Evolutionary conservation across 2,329 filamentous ascomycete species (phyloP).

Genomic region (Pseudogymnoascus destructans): DNA sequence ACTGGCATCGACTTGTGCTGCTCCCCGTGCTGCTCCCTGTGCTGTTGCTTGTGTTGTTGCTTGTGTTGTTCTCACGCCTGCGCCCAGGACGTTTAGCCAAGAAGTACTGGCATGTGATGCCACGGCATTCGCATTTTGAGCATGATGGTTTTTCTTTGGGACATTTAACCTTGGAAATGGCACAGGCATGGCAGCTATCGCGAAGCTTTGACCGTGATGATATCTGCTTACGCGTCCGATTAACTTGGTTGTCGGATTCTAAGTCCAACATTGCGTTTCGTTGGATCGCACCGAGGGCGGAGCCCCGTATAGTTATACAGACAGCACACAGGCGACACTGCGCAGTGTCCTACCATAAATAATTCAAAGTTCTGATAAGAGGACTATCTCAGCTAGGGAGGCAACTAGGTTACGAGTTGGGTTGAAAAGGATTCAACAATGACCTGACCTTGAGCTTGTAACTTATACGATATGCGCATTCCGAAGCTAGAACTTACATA

Average conservation of each 20-base stretch:
- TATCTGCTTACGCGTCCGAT: background rate
- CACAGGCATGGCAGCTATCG: conserved; percentile 29
- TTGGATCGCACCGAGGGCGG: background rate
- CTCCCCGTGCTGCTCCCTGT: background rate
- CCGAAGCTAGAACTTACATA: background rate
- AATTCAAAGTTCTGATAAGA: background rate
- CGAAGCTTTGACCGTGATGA: conserved; percentile 22
- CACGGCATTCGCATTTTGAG: conserved; percentile 25
- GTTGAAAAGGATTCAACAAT: background rate
- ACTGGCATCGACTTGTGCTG: background rate
- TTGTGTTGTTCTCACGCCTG: conserved; percentile 14
- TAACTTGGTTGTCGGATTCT: background rate
- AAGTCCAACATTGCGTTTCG: background rate
- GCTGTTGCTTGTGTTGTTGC: background rate
- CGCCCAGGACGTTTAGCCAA: conserved; percentile 23
- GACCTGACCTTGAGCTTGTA: background rate
- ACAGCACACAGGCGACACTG: background rate
- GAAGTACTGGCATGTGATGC: conserved; percentile 25
- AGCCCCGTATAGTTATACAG: conserved; percentile 2
- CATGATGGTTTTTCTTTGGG: conserved; percentile 27
- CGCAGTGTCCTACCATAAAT: background rate
- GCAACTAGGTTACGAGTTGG: background rate
- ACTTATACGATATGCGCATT: background rate
- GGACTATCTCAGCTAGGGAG: background rate
- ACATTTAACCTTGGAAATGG: conserved; percentile 28